Conservation (phyloP, 768 basidiomycete species). For the Amanita polypyramis region DNA sequence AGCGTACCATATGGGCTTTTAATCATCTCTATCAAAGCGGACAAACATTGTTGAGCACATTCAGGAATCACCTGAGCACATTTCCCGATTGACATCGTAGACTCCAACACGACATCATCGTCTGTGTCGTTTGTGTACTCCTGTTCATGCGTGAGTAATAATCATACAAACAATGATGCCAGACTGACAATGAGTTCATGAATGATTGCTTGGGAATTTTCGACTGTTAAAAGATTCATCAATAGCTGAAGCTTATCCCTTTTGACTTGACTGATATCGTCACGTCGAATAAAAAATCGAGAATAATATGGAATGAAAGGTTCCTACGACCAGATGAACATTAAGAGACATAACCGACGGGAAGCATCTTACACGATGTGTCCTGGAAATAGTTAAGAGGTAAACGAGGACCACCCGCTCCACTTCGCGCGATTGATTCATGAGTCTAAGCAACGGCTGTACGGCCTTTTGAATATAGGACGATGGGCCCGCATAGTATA, state of each 20-base stretch:
- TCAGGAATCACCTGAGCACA: conserved; percentile 64
- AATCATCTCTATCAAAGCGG: conserved; percentile 69
- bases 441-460: conserved; percentile 63
- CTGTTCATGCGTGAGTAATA: conserved; percentile 26
- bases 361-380: conserved; percentile 51
- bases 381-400: conserved; percentile 50
- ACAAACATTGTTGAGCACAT: conserved; percentile 60
- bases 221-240: conserved; percentile 47
- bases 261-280: conserved; percentile 61
- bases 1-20: conserved; percentile 60
- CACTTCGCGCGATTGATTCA: conserved; percentile 59
- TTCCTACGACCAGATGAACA: conserved; percentile 26
- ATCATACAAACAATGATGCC: neutral
- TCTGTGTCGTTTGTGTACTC: conserved; percentile 76
- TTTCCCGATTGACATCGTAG: conserved; percentile 71
- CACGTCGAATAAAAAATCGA: conserved; percentile 58
- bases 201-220: conserved; percentile 63
- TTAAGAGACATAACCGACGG: neutral
- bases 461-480: conserved; percentile 47
- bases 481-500: conserved; percentile 63
- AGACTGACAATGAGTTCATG: conserved; percentile 74
- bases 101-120: conserved; percentile 57
- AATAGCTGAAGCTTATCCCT: conserved; percentile 68
- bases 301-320: conserved; percentile 54
- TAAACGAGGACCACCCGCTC: conserved; percentile 70